Base-by-base conservation (phyloP, 257 asterid species). In the Jasminum sambac region DNA sequence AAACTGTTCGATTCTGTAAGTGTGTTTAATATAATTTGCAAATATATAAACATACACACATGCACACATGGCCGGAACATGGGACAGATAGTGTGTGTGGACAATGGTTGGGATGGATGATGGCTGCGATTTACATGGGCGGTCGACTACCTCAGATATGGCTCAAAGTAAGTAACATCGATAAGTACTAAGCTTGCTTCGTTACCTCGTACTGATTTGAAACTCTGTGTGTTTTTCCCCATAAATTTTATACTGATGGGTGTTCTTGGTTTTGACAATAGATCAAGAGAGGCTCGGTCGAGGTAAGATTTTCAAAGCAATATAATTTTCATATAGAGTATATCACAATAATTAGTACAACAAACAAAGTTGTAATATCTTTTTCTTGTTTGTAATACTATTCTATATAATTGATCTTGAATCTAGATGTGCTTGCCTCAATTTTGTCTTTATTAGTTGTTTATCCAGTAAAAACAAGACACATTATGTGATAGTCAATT, bases 71-170 rank as follows among this genome's bases (percentile, higher is more conserved):
- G 65, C 79, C 89, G 94, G 97, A 88, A 78, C 77, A 71, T 8
- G 90, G 82, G 30, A 36, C 77, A 8, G 95, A 78, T 66, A 73
- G 82, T 65, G 89, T 57, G 6, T 39, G 68, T 16, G 99, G 99
- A 8, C 91, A 91, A 77, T 83, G 83, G 81, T 73, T 94, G 77
- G 99, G 99, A 50, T 94, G 99, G 99, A 84, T 91, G 96, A 94
- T 94, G 99, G 88, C 99, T 76, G 97, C 87, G 70, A 86, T 89
- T 44, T 94, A 94, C 83, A 88, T 89, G 96, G 95, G 99, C 16
- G 96, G 97, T 70, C 82, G 99, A 48, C 50, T 94, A 11, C 99
- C 99, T 52, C 99, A 94, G 77, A 94, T 94, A 70, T 91, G 94
- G 94, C 69, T 94, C 46, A 94, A 94, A 30, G 99, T 90, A 82